phyloP scores from a whole-genome alignment of 208 protist species.

The Acanthamoeba royreba region DNA sequence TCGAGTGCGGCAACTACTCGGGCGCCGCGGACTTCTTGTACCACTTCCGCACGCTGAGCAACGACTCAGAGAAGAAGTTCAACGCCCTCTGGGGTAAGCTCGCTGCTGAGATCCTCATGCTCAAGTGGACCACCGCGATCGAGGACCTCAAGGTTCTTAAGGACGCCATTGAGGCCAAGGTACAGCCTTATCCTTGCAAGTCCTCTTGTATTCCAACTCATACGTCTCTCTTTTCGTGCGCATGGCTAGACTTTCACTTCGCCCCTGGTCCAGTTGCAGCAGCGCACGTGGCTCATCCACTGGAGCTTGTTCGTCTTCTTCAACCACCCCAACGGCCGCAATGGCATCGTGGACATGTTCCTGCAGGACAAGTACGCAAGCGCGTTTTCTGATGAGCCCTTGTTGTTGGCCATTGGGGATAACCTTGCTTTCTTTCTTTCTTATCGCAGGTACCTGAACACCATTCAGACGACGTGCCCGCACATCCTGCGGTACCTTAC shows the following conservation, averaged over 20 bases:
- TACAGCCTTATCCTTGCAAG: background rate
- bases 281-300: conserved; percentile 82
- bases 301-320: conserved; percentile 82
- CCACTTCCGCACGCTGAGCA: conserved; percentile 63
- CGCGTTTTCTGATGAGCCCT: background rate
- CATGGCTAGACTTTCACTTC: background rate
- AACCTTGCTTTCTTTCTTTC: background rate
- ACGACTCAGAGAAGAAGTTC: conserved; percentile 60
- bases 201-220: background rate
- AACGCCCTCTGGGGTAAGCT: conserved; percentile 81
- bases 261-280: conserved; percentile 73
- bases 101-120: conserved; percentile 74
- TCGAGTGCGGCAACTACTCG: conserved; percentile 78
- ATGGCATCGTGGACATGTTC: conserved; percentile 73
- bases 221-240: background rate
- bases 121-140: conserved; percentile 76
- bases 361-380: conserved; percentile 65
- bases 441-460: conserved; percentile 64
- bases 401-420: background rate
- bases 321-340: conserved; percentile 73
- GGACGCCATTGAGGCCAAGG: conserved; percentile 63
- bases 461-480: conserved; percentile 77
- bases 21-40: conserved; percentile 63
- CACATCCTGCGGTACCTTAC: conserved; percentile 80
- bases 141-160: conserved; percentile 63